Evolutionary conservation across 2,329 filamentous ascomycete species (phyloP).

Genomic region (Curvularia spicifera): DNA sequence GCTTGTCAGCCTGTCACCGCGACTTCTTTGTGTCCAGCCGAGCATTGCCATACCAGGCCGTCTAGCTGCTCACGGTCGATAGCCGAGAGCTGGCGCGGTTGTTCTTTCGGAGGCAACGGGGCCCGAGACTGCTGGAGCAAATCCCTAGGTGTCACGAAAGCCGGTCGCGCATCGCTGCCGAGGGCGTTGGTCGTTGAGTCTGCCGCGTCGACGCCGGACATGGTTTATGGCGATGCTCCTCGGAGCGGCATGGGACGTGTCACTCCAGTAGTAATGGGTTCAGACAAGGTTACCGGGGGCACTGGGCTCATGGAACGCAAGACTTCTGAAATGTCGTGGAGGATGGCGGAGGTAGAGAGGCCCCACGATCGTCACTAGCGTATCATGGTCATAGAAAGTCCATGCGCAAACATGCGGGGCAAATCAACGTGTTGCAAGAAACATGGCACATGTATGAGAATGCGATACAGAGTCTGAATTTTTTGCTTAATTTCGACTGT

Average conservation of each 20-base stretch:
- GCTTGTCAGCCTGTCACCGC: slow-evolving; percentile 21
- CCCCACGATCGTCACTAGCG: slow-evolving; percentile 22
- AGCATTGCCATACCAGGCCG: slow-evolving; percentile 67
- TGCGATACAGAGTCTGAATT: not conserved
- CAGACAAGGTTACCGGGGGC: slow-evolving; percentile 13
- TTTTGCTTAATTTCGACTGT: slow-evolving; percentile 1
- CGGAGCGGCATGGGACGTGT: slow-evolving; percentile 45
- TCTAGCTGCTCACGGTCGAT: slow-evolving; percentile 79
- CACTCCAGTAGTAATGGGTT: slow-evolving; percentile 17
- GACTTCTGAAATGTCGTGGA: slow-evolving; percentile 18
- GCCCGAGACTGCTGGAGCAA: slow-evolving; percentile 23
- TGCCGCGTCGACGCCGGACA: slow-evolving; percentile 48
- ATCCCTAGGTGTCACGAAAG: slow-evolving; percentile 33
- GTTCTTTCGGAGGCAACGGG: slow-evolving; percentile 39
- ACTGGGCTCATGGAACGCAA: slow-evolving; percentile 13
- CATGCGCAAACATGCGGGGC: slow-evolving; percentile 22
- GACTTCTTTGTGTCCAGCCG: not conserved
- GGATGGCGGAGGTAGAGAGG: slow-evolving; percentile 17
- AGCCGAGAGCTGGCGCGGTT: slow-evolving; percentile 56
- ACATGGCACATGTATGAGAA: not conserved
- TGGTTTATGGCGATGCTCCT: slow-evolving; percentile 44
- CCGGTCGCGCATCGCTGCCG: slow-evolving; percentile 23
- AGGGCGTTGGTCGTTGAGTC: slow-evolving; percentile 32
- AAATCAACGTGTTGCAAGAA: slow-evolving; percentile 6
- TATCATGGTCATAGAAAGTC: slow-evolving; percentile 13